Evolutionary conservation across 1,284 basidiomycete genomes (phyloP), one percentile per base, ranked within the genome.

Genomic region (Cronartium quercuum): DNA sequence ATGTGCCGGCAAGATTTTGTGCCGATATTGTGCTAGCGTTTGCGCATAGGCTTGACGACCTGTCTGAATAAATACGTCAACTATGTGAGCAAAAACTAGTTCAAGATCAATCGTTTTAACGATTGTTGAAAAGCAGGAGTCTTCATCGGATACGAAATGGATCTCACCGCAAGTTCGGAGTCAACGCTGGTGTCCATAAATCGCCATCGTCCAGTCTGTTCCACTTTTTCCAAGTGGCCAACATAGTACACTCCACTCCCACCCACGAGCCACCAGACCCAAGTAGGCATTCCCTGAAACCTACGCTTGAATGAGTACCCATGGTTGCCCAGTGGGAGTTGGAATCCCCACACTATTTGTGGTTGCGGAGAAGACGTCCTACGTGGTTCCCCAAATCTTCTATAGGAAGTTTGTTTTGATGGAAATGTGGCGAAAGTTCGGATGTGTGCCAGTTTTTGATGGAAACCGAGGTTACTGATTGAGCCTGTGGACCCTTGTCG

Each of bases 191-290:
- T 79, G 51, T 81, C 79, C 65, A 80, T 80, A 61, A 81, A 82
- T 4, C 81, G 76, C 78, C 78, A 79, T 51, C 81, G 77, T 10
- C 80, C 80, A 10, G 80, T 81, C 35, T 77, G 71, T 1, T 80
- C 80, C 5, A 82, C 81, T 58, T 78, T 66, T 44, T 81, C 79
- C 18, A 82, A 77, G 74, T 82, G 80, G 10, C 68, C 38, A 2
- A 81, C 74, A 65, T 81, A 81, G 77, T 81, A 82, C 15, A 77
- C 44, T 12, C 79, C 79, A 3, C 76, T 77, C n/a, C 75, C 78
- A 0, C 76, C 79, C 0, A 78, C 60, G 40, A 76, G n/a, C 1
- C 78, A 70, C n/a, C 78, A 60, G 7, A 79, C 24, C 34, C 64
- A 74, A 41, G 62, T 34, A 1, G 64, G 71, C 2, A 74, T n/a